Base-by-base conservation (phyloP, 2,329 filamentous ascomycete species). In the Fusarium irregulare region DNA sequence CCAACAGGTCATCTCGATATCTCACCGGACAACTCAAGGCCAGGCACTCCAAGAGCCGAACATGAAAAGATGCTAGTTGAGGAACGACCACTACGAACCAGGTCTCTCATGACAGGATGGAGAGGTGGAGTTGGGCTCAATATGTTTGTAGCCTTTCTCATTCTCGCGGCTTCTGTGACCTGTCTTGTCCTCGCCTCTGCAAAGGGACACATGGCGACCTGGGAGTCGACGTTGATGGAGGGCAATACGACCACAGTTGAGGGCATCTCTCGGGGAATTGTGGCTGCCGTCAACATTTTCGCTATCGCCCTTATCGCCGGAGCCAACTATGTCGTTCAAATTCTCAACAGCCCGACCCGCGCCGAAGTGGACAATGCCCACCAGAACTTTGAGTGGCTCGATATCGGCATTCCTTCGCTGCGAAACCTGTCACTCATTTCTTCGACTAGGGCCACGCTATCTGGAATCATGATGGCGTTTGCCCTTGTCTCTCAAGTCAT, bases 331-430 rank as follows among this genome's bases (percentile, higher is more conserved):
- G 79, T 81, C 41, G 85, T 86, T 60, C 86, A 88, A 74, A 79
- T 86, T n/a, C 81, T 88, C 14, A 82, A 79, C 70, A 87, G 85
- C 67, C 86, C 86, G 8, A 87, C 85, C 10, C 80, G 86, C 42
- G 75, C 75, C 13, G 86, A 88, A 69, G 73, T 88, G 11, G 78
- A 81, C 28, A 74, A 68, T 14, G 85, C 85, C 7, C 86, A 88
- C 67, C 77, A 76, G 13, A 77, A 75, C 34, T 80, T 78, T 68
- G 77, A 73, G 46, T 87, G 85, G 86, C 75, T 88, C 53, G 85
- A 88, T 64, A 84, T 88, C 28, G 86, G 86, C 9, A 79, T 87
- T 20, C 83, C 85, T 9, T 87, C 86, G 13, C 53, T 87, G 28
- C 81, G 85, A 50, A 88, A 88, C 68, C 75, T 87, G 4, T 57